A percentile compares a stretch with the other conserved stretches of the same genome.
Conservation (phyloP, 768 basidiomycete genomes). For the Psilocybe subaeruginosa region DNA sequence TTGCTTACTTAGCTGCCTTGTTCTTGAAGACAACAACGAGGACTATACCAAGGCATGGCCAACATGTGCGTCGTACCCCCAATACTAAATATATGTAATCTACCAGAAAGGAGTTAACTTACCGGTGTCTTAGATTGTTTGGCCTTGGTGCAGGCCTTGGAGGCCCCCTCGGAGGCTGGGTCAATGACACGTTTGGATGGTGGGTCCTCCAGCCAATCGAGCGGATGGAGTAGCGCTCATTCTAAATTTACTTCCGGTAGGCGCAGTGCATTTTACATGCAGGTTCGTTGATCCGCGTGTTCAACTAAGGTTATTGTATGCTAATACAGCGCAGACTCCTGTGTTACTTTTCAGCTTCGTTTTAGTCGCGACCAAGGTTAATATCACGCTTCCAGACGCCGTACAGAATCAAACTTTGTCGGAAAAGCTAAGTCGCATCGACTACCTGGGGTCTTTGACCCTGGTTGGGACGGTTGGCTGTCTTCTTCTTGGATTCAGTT, state of each 20-base stretch:
- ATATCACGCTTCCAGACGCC: slow-evolving; percentile 73
- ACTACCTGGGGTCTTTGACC: slow-evolving; percentile 82
- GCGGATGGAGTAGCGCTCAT: slow-evolving; percentile 3
- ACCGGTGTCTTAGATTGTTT: slow-evolving; percentile 57
- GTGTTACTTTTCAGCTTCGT: slow-evolving; percentile 71
- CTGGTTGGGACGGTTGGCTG: slow-evolving; percentile 73
- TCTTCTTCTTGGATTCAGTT: slow-evolving; percentile 74
- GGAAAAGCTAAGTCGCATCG: slow-evolving; percentile 78
- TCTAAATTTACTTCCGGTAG: slow-evolving; percentile 40
- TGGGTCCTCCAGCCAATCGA: slow-evolving; percentile 37
- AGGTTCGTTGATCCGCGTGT: slow-evolving; percentile 50
- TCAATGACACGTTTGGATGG: slow-evolving; percentile 88
- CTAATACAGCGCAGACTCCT: slow-evolving; percentile 59
- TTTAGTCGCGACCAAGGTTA: slow-evolving; percentile 76
- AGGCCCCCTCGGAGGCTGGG: slow-evolving; percentile 82
- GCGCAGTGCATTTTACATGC: slow-evolving; percentile 85
- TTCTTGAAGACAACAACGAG: slow-evolving; percentile 71
- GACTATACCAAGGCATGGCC: slow-evolving; percentile 89
- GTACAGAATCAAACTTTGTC: slow-evolving; percentile 58
- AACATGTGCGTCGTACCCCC: slow-evolving; percentile 64
- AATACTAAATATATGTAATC: background rate
- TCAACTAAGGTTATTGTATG: slow-evolving; percentile 11
- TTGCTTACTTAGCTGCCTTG: slow-evolving; percentile 10
- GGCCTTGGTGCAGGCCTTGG: slow-evolving; percentile 84
- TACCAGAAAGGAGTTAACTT: slow-evolving; percentile 1